A percentile compares a stretch with the other conserved stretches of the same genome.
phyloP scores from a whole-genome alignment of 176 grass and related monocot genomes.

The Panicum miliaceum region DNA sequence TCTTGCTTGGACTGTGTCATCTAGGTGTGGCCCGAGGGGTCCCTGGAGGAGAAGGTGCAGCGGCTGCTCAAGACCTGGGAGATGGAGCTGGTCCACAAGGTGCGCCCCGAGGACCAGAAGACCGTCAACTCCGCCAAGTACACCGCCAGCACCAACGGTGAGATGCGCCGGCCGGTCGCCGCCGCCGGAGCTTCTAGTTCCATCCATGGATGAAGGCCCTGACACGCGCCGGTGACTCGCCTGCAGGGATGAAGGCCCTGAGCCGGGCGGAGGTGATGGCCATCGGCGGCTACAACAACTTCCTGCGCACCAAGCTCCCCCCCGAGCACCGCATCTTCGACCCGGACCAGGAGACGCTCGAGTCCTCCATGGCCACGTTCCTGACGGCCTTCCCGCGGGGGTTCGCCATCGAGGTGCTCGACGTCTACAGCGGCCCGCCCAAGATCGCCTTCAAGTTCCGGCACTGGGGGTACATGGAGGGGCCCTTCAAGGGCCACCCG shows the following conservation, averaged over 20 bases:
- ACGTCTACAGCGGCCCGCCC: conserved; percentile 66
- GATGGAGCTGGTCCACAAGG: conserved; percentile 81
- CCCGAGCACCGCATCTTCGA: conserved; percentile 67
- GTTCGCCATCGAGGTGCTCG: conserved; percentile 72
- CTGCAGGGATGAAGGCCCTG: conserved; percentile 29
- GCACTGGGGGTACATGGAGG: conserved; percentile 88
- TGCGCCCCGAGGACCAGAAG: conserved; percentile 66
- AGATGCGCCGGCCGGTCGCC: background rate
- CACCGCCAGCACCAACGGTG: conserved; percentile 62
- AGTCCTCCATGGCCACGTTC: conserved; percentile 57
- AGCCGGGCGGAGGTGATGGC: conserved; percentile 36
- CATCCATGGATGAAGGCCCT: background rate
- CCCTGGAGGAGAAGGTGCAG: conserved; percentile 75
- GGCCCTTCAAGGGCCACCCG: conserved; percentile 65
- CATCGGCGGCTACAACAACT: conserved; percentile 73
- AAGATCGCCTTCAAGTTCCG: conserved; percentile 71
- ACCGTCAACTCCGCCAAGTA: conserved; percentile 40
- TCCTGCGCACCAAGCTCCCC: conserved; percentile 61
- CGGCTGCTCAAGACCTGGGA: conserved; percentile 78
- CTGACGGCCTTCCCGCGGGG: conserved; percentile 58
- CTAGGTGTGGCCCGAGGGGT: conserved; percentile 69
- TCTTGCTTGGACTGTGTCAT: no score
- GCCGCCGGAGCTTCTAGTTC: background rate
- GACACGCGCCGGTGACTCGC: background rate
- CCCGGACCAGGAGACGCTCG: conserved; percentile 50